A percentile compares a stretch with the other conserved stretches of the same genome.
Evolutionary conservation across 257 asterid genomes (phyloP).

Genomic region (Solanum neorickii): DNA sequence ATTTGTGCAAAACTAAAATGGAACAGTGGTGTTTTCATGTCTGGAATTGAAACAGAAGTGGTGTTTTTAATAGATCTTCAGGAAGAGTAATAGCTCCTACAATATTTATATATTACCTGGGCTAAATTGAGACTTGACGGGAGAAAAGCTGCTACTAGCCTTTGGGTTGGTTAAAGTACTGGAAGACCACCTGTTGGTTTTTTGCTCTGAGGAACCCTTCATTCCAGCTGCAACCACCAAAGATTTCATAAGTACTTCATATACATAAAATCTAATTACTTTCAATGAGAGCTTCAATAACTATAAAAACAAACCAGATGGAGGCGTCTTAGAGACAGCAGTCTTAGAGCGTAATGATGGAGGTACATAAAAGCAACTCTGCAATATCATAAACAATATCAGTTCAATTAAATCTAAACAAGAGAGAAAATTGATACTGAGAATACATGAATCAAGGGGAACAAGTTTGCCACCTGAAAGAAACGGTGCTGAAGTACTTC

Average conservation of each 20-base stretch:
- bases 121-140: constrained; percentile 33
- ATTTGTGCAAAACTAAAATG: not conserved
- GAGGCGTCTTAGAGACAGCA: constrained; percentile 48
- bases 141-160: constrained; percentile 30
- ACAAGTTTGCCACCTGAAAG: constrained; percentile 45
- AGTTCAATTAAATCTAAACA: not conserved
- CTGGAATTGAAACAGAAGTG: not conserved
- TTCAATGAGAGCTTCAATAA: not conserved
- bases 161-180: constrained; percentile 35
- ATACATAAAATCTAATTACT: not conserved
- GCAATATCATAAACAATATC: constrained; percentile 16
- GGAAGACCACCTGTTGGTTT: constrained; percentile 26
- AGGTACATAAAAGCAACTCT: constrained; percentile 51
- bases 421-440: not conserved
- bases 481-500: constrained; percentile 66
- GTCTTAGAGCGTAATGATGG: constrained; percentile 50
- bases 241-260: not conserved
- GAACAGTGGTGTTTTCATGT: not conserved
- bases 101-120: constrained; percentile 29
- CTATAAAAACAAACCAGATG: constrained; percentile 47
- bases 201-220: constrained; percentile 27
- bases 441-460: constrained; percentile 19
- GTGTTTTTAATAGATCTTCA: not conserved
- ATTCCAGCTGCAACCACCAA: constrained; percentile 37
- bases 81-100: not conserved